Conservation (phyloP, 2,329 filamentous ascomycete species). For the Penicillium aurantiogriseum region DNA sequence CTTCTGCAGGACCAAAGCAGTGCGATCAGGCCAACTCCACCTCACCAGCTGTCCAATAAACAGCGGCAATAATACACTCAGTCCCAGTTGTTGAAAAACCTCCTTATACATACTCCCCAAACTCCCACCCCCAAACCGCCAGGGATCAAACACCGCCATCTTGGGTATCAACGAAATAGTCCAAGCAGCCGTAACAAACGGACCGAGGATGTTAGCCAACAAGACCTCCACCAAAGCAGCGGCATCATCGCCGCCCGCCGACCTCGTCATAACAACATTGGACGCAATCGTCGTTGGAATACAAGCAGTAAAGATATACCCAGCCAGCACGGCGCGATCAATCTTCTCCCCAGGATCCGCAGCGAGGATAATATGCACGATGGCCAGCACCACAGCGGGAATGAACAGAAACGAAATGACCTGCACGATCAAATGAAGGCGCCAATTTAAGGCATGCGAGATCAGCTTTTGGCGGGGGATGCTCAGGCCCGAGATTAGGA, state of each 20-base stretch:
- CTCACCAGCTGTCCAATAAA: conserved; percentile 61
- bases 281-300: conserved; percentile 71
- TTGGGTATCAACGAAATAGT: conserved; percentile 57
- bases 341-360: conserved; percentile 50
- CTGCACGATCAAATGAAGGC: conserved; percentile 66
- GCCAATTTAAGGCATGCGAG: conserved; percentile 64
- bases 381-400: conserved; percentile 59
- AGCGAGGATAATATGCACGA: conserved; percentile 53
- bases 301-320: conserved; percentile 65
- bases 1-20: conserved; percentile 46
- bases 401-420: conserved; percentile 66
- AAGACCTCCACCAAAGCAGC: conserved; percentile 67
- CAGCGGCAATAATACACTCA: conserved; percentile 66
- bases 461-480: conserved; percentile 62
- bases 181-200: conserved; percentile 65
- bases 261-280: conserved; percentile 71
- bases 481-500: conserved; percentile 69
- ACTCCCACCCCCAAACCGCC: conserved; percentile 50
- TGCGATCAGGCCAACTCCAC: conserved; percentile 51
- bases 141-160: conserved; percentile 33
- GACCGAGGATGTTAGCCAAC: conserved; percentile 66
- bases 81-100: conserved; percentile 66
- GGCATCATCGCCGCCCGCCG: conserved; percentile 66
- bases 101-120: conserved; percentile 62
- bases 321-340: conserved; percentile 64